Evolutionary conservation across 1,284 basidiomycete genomes (phyloP).

Genomic region (Irpex sp.): DNA sequence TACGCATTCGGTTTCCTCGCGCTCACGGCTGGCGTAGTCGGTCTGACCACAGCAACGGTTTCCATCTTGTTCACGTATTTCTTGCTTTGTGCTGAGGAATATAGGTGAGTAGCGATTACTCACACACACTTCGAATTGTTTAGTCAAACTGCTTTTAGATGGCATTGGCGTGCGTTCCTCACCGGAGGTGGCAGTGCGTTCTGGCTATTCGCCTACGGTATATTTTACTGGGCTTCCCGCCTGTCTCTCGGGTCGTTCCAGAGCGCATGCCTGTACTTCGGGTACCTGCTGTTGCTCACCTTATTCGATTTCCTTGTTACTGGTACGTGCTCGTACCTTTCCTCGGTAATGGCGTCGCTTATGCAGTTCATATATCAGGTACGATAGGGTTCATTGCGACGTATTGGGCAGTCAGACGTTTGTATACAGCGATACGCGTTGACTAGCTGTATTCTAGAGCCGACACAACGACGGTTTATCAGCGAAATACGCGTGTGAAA

Average conservation of each 20-base stretch:
- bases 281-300: constrained; percentile 85
- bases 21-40: constrained; percentile 82
- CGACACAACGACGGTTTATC: neutral
- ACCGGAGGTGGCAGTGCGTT: constrained; percentile 93
- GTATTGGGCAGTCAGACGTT: constrained; percentile 79
- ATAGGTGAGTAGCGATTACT: constrained; percentile 68
- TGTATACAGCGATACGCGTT: constrained; percentile 79
- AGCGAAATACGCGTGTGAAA: too few relatives aligned
- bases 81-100: constrained; percentile 92
- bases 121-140: too few relatives aligned
- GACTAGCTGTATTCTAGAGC: constrained; percentile 41
- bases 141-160: too few relatives aligned
- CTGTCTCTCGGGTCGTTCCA: constrained; percentile 83
- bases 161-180: constrained; percentile 96
- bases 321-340: constrained; percentile 40
- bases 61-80: constrained; percentile 93
- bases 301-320: constrained; percentile 88
- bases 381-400: constrained; percentile 86
- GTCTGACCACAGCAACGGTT: constrained; percentile 86
- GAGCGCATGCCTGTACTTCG: constrained; percentile 86
- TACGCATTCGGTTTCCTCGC: constrained; percentile 97
- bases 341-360: neutral
- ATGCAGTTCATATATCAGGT: constrained; percentile 36
- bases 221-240: constrained; percentile 88
- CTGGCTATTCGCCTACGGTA: constrained; percentile 85